phyloP scores from a whole-genome alignment of 495 filamentous ascomycete genomes.

The Echria macrotheca region DNA sequence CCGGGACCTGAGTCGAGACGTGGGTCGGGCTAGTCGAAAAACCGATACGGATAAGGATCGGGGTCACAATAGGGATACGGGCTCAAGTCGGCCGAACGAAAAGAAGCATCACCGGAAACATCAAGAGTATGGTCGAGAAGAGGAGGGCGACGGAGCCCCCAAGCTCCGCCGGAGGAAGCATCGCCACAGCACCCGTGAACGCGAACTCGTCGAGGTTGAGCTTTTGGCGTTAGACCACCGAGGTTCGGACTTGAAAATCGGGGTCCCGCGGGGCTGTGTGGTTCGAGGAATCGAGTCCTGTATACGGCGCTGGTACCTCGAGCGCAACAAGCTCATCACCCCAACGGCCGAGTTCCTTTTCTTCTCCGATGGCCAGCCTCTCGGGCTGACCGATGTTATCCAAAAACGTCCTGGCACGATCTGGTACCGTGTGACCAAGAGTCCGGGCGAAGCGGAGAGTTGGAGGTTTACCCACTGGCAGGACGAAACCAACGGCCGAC shows the following conservation, averaged over 20 bases:
- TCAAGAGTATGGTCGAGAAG: neutral
- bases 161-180: neutral
- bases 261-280: neutral
- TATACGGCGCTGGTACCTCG: slow-evolving; percentile 10
- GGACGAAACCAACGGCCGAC: slow-evolving; percentile 13
- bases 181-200: neutral
- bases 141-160: neutral
- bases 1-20: too few species aligned
- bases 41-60: too few species aligned
- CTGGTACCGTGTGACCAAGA: slow-evolving; percentile 19
- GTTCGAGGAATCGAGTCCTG: slow-evolving; percentile 8
- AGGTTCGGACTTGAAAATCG: neutral
- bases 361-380: slow-evolving; percentile 8
- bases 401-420: neutral
- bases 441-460: slow-evolving; percentile 5
- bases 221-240: slow-evolving; percentile 13
- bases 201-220: slow-evolving; percentile 11
- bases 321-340: slow-evolving; percentile 1
- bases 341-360: slow-evolving; percentile 6
- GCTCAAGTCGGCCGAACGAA: too few species aligned
- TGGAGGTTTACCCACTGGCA: slow-evolving; percentile 22
- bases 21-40: too few species aligned
- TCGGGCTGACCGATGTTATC: slow-evolving; percentile 2
- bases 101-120: too few species aligned
- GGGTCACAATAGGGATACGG: too few species aligned